phyloP scores from a whole-genome alignment of 176 grass and related monocot species.

The Cenchrus fungigraminus region DNA sequence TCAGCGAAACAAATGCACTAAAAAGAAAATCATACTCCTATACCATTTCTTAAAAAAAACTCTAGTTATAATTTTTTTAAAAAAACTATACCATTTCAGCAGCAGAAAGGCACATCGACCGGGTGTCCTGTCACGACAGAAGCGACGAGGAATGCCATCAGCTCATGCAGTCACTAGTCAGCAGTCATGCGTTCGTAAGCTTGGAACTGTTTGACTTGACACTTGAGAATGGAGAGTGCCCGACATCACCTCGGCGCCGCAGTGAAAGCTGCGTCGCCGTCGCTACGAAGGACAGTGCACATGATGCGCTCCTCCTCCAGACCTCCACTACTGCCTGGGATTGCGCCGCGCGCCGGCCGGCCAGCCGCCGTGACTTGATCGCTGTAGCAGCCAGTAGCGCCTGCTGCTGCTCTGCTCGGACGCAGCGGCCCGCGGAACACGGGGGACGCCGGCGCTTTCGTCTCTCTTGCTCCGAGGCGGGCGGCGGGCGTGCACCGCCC shows the following conservation, averaged over 20 bases:
- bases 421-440: constrained; percentile 15
- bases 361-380: neutral
- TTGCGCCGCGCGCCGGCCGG: neutral
- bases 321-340: neutral
- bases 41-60: no score
- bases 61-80: no score
- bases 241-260: neutral
- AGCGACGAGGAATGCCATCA: neutral
- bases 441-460: constrained; percentile 21
- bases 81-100: no score
- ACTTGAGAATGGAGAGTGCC: neutral
- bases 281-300: neutral
- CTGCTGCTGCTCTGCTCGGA: neutral
- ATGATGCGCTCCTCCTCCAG: neutral
- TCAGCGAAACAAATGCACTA: no score
- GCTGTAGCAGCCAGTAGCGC: no score
- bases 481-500: constrained; percentile 31
- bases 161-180: neutral
- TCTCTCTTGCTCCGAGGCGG: neutral
- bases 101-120: no score
- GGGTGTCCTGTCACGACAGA: neutral
- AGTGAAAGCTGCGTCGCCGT: neutral
- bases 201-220: neutral
- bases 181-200: no score
- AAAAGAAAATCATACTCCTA: no score